phyloP scores from a whole-genome alignment of 164 flowering plant genomes.

The Pachysandra terminalis region DNA sequence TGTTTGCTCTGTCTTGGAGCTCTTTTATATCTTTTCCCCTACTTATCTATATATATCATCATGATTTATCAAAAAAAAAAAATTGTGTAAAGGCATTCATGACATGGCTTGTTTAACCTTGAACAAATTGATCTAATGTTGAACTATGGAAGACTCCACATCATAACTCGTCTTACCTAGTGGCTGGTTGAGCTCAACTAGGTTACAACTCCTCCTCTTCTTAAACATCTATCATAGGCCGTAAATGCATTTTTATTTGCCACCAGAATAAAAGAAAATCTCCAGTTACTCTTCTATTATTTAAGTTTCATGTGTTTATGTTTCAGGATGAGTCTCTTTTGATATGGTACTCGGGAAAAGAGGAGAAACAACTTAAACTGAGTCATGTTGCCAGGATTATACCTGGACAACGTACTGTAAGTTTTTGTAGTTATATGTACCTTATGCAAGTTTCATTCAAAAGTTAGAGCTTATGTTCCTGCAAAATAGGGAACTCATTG shows the following conservation, averaged over 20 bases:
- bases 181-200: neutral
- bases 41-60: too few relatives aligned
- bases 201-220: neutral
- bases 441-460: neutral
- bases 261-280: neutral
- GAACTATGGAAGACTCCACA: neutral
- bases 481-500: neutral
- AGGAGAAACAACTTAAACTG: constrained; percentile 76
- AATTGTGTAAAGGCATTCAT: too few relatives aligned
- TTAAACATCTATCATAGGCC: neutral
- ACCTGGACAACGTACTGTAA: constrained; percentile 97
- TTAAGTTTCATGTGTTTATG: constrained; percentile 6
- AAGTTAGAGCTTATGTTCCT: too few relatives aligned
- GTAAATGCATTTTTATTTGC: neutral
- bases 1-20: too few relatives aligned
- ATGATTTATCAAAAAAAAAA: too few relatives aligned
- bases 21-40: too few relatives aligned
- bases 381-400: constrained; percentile 74
- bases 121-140: neutral
- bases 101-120: too few relatives aligned
- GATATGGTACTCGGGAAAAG: constrained; percentile 88
- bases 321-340: constrained; percentile 77
- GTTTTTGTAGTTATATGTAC: constrained; percentile 22
- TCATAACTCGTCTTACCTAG: neutral
- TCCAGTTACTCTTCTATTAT: neutral